These are phyloP conservation scores for Metschnikowia drakensbergensis DNA, from an alignment of 805 yeast species.

Conservation along the genomic window DNA sequence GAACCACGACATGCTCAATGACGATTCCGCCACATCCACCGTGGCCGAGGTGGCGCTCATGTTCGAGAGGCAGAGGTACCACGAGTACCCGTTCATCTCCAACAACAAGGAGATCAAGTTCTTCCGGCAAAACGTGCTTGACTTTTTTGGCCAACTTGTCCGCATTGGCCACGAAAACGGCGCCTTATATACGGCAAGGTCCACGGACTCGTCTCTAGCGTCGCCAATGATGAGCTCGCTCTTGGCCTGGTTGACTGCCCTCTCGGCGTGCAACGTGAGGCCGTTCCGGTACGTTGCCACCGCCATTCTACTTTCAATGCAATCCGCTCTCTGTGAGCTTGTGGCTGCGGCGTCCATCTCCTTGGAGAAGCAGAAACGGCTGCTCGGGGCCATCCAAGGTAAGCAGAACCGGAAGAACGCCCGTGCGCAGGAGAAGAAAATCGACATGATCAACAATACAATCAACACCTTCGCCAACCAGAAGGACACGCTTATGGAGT, in stretches of 20 bases:
- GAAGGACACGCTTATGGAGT: constrained; percentile 50
- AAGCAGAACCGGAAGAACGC: constrained; percentile 27
- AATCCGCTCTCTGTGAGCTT: constrained; percentile 55
- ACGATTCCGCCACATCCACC: constrained; percentile 69
- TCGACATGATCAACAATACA: constrained; percentile 44
- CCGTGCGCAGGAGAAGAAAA: constrained; percentile 36
- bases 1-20: constrained; percentile 69
- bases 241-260: constrained; percentile 70
- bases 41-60: constrained; percentile 65
- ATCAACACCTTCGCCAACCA: constrained; percentile 39
- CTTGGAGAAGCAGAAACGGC: constrained; percentile 44
- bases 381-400: constrained; percentile 30
- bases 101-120: constrained; percentile 45
- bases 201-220: constrained; percentile 21
- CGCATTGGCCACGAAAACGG: constrained; percentile 59
- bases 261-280: constrained; percentile 66
- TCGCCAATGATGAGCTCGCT: constrained; percentile 51
- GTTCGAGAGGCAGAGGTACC: constrained; percentile 56
- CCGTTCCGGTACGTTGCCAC: constrained; percentile 71
- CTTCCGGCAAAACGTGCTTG: constrained; percentile 48
- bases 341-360: constrained; percentile 34
- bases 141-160: constrained; percentile 53
- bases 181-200: constrained; percentile 40
- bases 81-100: constrained; percentile 65
- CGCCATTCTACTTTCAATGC: constrained; percentile 52